Evolutionary conservation across 1,139 yeast genomes (phyloP).

Genomic region (Nakaseomyces nivariensis): DNA sequence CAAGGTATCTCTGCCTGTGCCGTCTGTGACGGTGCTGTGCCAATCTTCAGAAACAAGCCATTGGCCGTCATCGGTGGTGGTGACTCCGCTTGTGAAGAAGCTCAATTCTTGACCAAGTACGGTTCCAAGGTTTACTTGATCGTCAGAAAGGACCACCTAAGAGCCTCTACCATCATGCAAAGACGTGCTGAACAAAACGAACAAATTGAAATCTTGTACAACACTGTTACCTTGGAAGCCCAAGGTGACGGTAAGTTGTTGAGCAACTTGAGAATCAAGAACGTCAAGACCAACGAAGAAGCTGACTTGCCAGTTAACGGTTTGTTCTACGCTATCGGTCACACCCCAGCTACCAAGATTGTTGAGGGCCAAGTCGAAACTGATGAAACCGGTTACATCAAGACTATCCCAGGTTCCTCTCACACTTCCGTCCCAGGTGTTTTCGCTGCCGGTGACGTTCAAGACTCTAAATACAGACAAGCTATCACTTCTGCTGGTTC

Average conservation of each 20-base stretch:
- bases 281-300: constrained; percentile 62
- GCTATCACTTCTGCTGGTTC: constrained; percentile 99
- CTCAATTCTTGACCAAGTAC: constrained; percentile 88
- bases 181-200: constrained; percentile 77
- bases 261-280: constrained; percentile 48
- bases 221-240: constrained; percentile 79
- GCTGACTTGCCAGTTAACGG: constrained; percentile 75
- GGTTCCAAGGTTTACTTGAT: constrained; percentile 89
- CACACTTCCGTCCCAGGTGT: constrained; percentile 84
- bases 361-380: constrained; percentile 70
- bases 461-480: constrained; percentile 93
- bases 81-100: constrained; percentile 99
- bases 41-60: constrained; percentile 95
- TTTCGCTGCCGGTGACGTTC: constrained; percentile 98
- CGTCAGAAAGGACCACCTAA: constrained; percentile 86
- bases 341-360: constrained; percentile 84
- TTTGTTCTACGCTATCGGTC: constrained; percentile 96
- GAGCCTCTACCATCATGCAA: constrained; percentile 96
- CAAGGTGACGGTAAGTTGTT: constrained; percentile 84
- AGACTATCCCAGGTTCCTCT: constrained; percentile 83
- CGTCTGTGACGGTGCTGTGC: constrained; percentile 98
- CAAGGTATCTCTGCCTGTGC: constrained; percentile 99
- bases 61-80: constrained; percentile 98
- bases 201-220: constrained; percentile 82
- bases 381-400: constrained; percentile 80